Base-by-base conservation (phyloP, 129 eudicot genomes). In the Centaurea solstitialis region DNA sequence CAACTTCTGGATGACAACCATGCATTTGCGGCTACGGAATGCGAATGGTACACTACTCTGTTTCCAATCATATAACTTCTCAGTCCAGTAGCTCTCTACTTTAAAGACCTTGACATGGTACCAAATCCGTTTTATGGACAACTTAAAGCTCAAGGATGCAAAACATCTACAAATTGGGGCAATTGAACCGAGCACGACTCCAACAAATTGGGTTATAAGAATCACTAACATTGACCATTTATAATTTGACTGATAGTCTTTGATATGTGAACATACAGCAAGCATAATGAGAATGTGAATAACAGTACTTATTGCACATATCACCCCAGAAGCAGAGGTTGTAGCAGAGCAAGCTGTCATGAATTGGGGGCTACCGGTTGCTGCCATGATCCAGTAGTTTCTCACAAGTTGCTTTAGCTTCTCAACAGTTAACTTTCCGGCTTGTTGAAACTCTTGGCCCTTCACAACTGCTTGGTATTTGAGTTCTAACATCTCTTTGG, bases 331-430 rank as follows among this genome's bases (percentile, higher is more conserved):
- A 72, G 81, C 75, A 21, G 79, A 12, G 22, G 23, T 28, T 22
- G 75, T 78, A 37, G 57, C 70, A 35, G 87, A 78, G 7, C 76
- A 41, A 28, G 67, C 73, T 22, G 77, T 20, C 30, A 84, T 81
- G 53, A 84, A 84, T 9, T 84, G 83, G 0, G 83, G 80, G 83
- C 65, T 72, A 8, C 83, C 70, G 4, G 79, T 84, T 43, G 47
- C 87, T 73, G 80, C 83, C 87, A 84, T 84, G 20, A 84, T 76
- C 80, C 87, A 84, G 7, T 84, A 74, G 30, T 73, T 78, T 10
- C 23, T 67, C 38, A 78, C 76, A 21, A 33, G 39, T 5, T 50
- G 15, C 53, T 45, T 78, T 22, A 84, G 65, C 22, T 73, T 73
- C 24, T 78, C 76, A 28, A 67, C 66, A 11, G 71, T n/a, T 13